These are phyloP conservation scores for Sarcodon aspratus DNA, from an alignment of 768 basidiomycete species.

Conservation along the genomic window DNA sequence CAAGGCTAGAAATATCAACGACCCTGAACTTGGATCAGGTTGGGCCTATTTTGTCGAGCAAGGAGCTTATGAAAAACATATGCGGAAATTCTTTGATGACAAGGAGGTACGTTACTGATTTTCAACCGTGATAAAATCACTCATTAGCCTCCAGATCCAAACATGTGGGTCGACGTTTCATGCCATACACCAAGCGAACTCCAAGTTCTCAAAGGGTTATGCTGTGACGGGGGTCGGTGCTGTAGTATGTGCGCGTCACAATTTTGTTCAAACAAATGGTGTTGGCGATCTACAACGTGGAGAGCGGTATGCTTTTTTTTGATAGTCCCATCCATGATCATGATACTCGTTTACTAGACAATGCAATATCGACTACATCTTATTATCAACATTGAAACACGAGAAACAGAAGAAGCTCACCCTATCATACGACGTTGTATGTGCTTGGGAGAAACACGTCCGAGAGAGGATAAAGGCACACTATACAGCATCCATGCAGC, in stretches of 20 bases:
- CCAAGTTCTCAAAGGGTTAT: constrained; percentile 1
- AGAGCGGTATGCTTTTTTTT: too few species aligned
- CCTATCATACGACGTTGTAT: constrained; percentile 12
- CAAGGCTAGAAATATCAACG: constrained; percentile 3
- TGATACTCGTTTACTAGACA: constrained; percentile 1
- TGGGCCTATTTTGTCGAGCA: constrained; percentile 17
- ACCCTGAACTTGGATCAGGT: constrained; percentile 15
- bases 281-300: constrained; percentile 16
- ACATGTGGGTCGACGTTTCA: constrained; percentile 8
- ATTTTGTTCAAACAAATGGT: constrained; percentile 9
- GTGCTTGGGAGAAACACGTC: constrained; percentile 11
- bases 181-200: constrained; percentile 7
- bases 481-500: background rate
- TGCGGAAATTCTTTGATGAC: too few species aligned
- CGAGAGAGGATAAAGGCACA: background rate
- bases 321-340: too few species aligned
- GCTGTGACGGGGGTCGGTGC: constrained; percentile 8
- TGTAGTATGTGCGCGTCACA: constrained; percentile 12
- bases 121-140: too few species aligned
- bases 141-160: constrained; percentile 2
- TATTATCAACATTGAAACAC: background rate
- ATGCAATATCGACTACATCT: constrained; percentile 7
- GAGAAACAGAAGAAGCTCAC: background rate
- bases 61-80: too few species aligned
- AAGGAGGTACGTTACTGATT: too few species aligned